Evolutionary conservation across 225 moss, liverwort and hornwort species (phyloP).

Genomic region (Thuidium tamariscinum): DNA sequence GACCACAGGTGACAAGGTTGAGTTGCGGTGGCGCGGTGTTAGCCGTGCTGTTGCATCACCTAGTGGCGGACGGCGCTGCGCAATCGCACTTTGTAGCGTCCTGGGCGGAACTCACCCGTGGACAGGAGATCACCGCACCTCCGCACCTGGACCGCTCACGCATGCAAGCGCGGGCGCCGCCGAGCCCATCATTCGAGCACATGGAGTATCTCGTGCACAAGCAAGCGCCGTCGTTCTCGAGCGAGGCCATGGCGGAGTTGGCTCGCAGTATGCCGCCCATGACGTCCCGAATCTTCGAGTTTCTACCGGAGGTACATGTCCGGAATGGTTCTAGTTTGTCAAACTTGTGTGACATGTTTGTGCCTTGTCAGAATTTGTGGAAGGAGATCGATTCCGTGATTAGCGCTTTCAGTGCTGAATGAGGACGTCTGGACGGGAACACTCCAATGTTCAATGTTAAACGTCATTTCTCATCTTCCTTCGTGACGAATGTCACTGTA

Average conservation of each 20-base stretch:
- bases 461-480: background rate
- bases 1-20: slow-evolving; percentile 50
- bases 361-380: background rate
- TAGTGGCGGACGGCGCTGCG: slow-evolving; percentile 40
- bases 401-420: background rate
- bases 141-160: slow-evolving; percentile 43
- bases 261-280: background rate
- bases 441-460: background rate
- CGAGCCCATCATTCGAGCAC: slow-evolving; percentile 29
- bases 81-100: slow-evolving; percentile 23
- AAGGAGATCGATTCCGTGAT: background rate
- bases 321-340: background rate
- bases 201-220: slow-evolving; percentile 23
- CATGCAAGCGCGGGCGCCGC: slow-evolving; percentile 28
- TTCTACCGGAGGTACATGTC: slow-evolving; percentile 9
- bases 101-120: slow-evolving; percentile 45
- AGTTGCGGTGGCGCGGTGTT: slow-evolving; percentile 40
- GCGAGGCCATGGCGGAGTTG: background rate
- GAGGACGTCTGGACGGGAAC: background rate
- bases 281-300: slow-evolving; percentile 44
- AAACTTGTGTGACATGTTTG: background rate
- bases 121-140: background rate
- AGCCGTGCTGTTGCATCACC: slow-evolving; percentile 30
- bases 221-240: background rate
- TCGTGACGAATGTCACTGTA: background rate